phyloP scores from a whole-genome alignment of 1,284 basidiomycete species.

The Moesziomyces aphidis region DNA sequence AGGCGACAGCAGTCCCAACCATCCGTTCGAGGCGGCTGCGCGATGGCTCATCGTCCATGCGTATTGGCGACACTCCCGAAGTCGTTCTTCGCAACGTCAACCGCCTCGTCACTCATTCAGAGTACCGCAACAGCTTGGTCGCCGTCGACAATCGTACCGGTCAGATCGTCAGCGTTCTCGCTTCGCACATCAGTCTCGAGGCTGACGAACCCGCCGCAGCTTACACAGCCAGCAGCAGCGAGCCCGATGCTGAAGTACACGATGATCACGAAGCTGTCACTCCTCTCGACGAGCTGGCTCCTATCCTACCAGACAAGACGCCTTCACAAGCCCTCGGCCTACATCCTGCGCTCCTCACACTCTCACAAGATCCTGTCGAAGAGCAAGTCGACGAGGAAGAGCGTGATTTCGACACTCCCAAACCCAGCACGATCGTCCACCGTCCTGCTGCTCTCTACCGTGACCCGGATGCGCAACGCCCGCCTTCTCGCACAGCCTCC shows the following conservation, averaged over 20 bases:
- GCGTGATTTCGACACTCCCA: constrained; percentile 2
- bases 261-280: constrained; percentile 23
- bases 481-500: constrained; percentile 11
- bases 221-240: constrained; percentile 3
- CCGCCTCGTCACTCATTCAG: constrained; percentile 3
- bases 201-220: background rate
- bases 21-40: constrained; percentile 17
- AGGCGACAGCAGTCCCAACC: background rate
- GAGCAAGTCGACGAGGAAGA: background rate
- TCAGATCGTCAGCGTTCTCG: constrained; percentile 50
- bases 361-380: background rate
- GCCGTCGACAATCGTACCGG: constrained; percentile 58
- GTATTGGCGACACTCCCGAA: constrained; percentile 12
- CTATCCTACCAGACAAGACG: constrained; percentile 1
- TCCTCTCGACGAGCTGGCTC: constrained; percentile 19
- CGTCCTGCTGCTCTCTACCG: constrained; percentile 28
- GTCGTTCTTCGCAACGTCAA: constrained; percentile 6
- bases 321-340: constrained; percentile 1
- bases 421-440: constrained; percentile 13
- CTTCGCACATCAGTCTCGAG: constrained; percentile 38
- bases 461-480: constrained; percentile 14
- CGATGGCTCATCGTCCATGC: constrained; percentile 16
- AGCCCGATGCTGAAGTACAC: constrained; percentile 1
- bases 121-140: constrained; percentile 53
- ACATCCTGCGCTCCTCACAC: background rate